phyloP scores from a whole-genome alignment of 768 basidiomycete genomes.

The Lactarius hatsudake region DNA sequence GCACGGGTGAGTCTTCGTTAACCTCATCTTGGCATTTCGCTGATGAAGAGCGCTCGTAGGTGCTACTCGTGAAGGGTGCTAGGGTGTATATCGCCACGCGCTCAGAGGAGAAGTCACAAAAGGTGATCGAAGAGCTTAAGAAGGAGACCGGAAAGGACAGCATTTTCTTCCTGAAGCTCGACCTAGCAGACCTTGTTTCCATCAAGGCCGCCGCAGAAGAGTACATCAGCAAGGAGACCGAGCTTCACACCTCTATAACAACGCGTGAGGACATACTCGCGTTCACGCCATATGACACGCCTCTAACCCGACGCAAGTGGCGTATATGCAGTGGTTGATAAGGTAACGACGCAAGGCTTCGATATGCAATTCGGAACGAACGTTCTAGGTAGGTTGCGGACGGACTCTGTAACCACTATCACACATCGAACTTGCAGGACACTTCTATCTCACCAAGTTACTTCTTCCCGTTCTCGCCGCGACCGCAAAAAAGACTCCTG shows the following conservation, averaged over 20 bases:
- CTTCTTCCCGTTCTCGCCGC: slow-evolving; percentile 35
- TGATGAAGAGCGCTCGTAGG: slow-evolving; percentile 22
- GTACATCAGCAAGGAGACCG: slow-evolving; percentile 33
- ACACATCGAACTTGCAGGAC: slow-evolving; percentile 28
- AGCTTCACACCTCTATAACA: slow-evolving; percentile 38
- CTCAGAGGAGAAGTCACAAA: slow-evolving; percentile 25
- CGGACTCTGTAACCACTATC: background rate
- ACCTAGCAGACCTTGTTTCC: slow-evolving; percentile 37
- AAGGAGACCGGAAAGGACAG: slow-evolving; percentile 23
- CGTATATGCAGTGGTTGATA: slow-evolving; percentile 34
- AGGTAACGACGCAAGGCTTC: slow-evolving; percentile 34
- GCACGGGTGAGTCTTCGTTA: slow-evolving; percentile 2
- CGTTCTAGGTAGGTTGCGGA: slow-evolving; percentile 29
- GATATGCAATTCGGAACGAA: slow-evolving; percentile 40
- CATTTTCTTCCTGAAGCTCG: slow-evolving; percentile 35
- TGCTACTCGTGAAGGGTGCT: slow-evolving; percentile 32
- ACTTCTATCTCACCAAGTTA: slow-evolving; percentile 35
- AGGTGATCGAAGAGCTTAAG: slow-evolving; percentile 29
- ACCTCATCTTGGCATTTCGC: background rate
- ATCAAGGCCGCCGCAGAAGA: slow-evolving; percentile 38
- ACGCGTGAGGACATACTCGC: slow-evolving; percentile 29
- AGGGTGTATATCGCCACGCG: slow-evolving; percentile 36
- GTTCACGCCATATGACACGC: background rate
- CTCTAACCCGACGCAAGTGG: slow-evolving; percentile 31
- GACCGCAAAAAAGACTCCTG: slow-evolving; percentile 32